Conservation (phyloP, 768 basidiomycete genomes). For the Psilocybe subaeruginosa region DNA sequence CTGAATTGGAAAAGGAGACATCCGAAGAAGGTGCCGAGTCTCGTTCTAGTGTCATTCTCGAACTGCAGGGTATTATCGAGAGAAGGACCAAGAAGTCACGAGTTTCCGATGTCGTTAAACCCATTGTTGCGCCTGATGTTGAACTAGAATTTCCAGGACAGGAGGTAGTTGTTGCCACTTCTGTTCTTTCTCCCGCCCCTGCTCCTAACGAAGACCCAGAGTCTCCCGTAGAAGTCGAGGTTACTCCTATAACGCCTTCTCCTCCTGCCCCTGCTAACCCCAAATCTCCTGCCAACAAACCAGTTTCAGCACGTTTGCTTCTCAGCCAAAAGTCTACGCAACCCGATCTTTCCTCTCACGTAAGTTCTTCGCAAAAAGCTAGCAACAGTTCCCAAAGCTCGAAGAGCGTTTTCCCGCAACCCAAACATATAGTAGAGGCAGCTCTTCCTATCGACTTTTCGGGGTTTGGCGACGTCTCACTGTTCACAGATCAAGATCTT, state of each 20-base stretch:
- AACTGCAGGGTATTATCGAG: slow-evolving; percentile 39
- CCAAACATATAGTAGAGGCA: background rate
- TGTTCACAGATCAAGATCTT: slow-evolving; percentile 34
- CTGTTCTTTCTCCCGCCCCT: background rate
- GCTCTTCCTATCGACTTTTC: slow-evolving; percentile 8
- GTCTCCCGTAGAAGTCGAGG: background rate
- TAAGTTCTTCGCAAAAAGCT: slow-evolving; percentile 4
- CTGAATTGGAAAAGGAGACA: slow-evolving; percentile 35
- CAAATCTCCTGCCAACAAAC: slow-evolving; percentile 2
- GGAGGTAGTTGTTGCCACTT: background rate
- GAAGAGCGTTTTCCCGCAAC: background rate
- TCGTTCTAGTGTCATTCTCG: slow-evolving; percentile 37
- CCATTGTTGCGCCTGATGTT: slow-evolving; percentile 2
- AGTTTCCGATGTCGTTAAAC: slow-evolving; percentile 14
- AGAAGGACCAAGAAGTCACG: slow-evolving; percentile 24
- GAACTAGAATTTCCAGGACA: background rate
- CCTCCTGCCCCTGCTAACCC: background rate
- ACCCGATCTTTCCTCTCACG: slow-evolving; percentile 5
- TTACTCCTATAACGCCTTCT: background rate
- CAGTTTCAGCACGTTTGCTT: background rate
- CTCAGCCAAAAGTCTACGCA: background rate
- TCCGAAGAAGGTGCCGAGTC: slow-evolving; percentile 24
- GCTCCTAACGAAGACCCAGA: background rate
- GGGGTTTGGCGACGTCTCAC: slow-evolving; percentile 20
- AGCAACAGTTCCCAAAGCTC: background rate